phyloP scores from a whole-genome alignment of 805 yeast genomes.

The Candida vaughaniae region DNA sequence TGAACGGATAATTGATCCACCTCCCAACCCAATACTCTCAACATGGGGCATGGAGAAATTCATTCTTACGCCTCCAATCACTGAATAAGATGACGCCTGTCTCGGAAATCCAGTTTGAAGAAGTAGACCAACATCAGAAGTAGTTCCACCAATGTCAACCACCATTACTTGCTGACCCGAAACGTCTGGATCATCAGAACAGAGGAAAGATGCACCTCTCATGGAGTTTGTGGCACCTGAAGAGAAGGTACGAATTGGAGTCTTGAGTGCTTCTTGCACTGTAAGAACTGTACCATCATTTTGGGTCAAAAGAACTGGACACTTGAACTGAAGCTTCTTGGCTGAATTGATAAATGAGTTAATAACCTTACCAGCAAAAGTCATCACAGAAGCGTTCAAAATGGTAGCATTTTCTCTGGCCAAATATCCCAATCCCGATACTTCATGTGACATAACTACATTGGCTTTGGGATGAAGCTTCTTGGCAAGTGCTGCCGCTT shows the following conservation, averaged over 20 bases:
- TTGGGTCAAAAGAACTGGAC: constrained; percentile 44
- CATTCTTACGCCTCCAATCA: constrained; percentile 49
- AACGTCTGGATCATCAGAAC: too few species aligned
- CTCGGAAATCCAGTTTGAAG: constrained; percentile 48
- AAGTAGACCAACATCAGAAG: constrained; percentile 49
- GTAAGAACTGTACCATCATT: constrained; percentile 50
- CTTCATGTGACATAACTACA: constrained; percentile 38
- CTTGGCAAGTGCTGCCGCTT: constrained; percentile 31
- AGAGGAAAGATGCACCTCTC: too few species aligned
- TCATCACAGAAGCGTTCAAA: constrained; percentile 44
- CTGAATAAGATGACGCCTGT: constrained; percentile 42
- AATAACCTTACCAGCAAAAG: constrained; percentile 43
- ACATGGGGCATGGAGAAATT: constrained; percentile 53
- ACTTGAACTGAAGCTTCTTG: constrained; percentile 29
- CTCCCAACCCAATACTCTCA: constrained; percentile 50
- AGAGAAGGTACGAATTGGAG: too few species aligned
- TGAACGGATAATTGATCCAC: too few species aligned
- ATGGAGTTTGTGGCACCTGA: too few species aligned
- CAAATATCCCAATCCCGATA: constrained; percentile 44
- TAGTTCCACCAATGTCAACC: constrained; percentile 53
- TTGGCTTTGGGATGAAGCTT: constrained; percentile 18
- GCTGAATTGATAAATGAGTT: constrained; percentile 38
- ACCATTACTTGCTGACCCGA: too few species aligned
- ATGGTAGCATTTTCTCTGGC: constrained; percentile 50
- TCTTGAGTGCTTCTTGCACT: constrained; percentile 37